Conservation (phyloP, 768 basidiomycete species). For the Lepiota brunneoincarnata region DNA sequence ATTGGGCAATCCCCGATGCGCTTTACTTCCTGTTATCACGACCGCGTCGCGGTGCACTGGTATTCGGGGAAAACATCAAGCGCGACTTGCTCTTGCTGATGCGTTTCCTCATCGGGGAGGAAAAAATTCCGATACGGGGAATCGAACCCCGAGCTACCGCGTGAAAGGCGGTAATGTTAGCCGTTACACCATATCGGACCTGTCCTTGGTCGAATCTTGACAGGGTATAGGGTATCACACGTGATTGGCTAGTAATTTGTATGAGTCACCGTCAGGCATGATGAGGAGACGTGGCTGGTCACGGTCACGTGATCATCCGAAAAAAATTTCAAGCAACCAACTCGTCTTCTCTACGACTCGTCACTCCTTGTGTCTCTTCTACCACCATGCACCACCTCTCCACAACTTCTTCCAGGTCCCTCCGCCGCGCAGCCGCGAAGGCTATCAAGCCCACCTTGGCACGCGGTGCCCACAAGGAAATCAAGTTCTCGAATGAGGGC, state of each 20-base stretch:
- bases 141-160: constrained; percentile 35
- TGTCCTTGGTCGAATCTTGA: neutral
- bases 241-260: too few species aligned
- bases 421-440: constrained; percentile 65
- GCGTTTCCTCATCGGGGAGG: too few species aligned
- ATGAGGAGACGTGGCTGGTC: constrained; percentile 13
- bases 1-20: too few species aligned
- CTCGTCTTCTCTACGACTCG: neutral
- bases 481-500: constrained; percentile 95
- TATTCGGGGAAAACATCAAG: too few species aligned
- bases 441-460: constrained; percentile 49
- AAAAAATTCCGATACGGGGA: constrained; percentile 25
- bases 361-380: neutral
- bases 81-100: too few species aligned
- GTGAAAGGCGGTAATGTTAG: constrained; percentile 58
- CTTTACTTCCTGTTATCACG: too few species aligned
- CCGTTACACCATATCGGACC: constrained; percentile 52
- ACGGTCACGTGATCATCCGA: constrained; percentile 16
- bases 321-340: neutral
- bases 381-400: constrained; percentile 72
- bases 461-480: constrained; percentile 90
- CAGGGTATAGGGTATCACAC: neutral
- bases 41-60: too few species aligned
- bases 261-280: neutral
- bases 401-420: constrained; percentile 58